These are phyloP conservation scores for Pestalotiopsis sp. DNA, from an alignment of 2,329 filamentous ascomycete genomes.

Conservation along the genomic window DNA sequence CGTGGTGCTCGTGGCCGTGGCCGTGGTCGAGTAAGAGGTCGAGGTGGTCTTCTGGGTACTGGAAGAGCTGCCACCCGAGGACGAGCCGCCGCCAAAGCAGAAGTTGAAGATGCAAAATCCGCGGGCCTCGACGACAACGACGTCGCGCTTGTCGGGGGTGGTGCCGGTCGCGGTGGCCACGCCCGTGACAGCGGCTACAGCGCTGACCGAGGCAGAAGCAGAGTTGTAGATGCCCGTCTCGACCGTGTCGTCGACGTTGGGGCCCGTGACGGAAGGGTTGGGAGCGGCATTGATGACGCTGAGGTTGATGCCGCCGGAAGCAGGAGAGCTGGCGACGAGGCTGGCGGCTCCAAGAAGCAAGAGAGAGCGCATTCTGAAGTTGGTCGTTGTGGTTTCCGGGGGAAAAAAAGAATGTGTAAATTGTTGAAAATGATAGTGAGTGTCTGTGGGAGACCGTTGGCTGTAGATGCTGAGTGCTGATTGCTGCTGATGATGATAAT, in stretches of 20 bases:
- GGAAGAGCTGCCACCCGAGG: background rate
- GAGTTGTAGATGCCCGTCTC: constrained; percentile 12
- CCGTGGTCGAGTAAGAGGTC: background rate
- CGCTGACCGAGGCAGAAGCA: constrained; percentile 6
- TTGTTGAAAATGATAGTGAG: background rate
- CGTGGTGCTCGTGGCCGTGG: background rate
- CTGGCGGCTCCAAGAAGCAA: constrained; percentile 13
- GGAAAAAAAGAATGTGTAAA: background rate
- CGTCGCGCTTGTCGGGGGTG: constrained; percentile 1
- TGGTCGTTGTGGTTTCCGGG: background rate
- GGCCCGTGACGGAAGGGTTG: constrained; percentile 7
- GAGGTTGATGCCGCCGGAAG: constrained; percentile 10
- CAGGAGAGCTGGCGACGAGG: constrained; percentile 11
- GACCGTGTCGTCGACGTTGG: background rate
- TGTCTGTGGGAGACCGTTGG: background rate
- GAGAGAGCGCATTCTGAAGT: constrained; percentile 7
- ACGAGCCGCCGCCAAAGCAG: background rate
- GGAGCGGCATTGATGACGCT: constrained; percentile 10
- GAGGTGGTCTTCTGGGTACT: background rate
- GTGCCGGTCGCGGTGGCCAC: constrained; percentile 8
- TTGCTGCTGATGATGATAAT: background rate
- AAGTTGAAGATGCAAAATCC: constrained; percentile 8
- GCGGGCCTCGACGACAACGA: background rate
- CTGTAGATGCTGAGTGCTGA: background rate
- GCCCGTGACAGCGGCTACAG: constrained; percentile 7